These are phyloP conservation scores for Avena sativa DNA, from an alignment of 176 grass and related monocot species.

Conservation along the genomic window DNA sequence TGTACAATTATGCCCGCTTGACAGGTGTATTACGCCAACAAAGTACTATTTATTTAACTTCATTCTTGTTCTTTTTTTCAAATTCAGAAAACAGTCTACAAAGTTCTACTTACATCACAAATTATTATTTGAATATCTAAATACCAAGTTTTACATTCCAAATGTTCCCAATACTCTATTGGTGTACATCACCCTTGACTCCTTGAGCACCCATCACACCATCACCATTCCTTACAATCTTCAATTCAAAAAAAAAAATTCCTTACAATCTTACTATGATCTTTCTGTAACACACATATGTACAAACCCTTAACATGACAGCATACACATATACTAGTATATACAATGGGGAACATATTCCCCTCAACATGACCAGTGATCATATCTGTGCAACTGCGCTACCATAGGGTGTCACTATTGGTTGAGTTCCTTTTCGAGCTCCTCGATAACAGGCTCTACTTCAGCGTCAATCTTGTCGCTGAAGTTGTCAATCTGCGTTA, in stretches of 20 bases:
- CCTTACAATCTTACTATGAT: background rate
- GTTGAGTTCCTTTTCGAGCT: conserved; percentile 56
- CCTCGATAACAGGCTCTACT: conserved; percentile 55
- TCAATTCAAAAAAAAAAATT: no score
- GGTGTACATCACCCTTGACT: background rate
- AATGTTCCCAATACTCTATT: background rate
- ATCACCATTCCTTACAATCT: conserved; percentile 3
- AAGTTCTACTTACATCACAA: background rate
- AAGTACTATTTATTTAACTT: background rate
- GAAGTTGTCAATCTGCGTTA: conserved; percentile 52
- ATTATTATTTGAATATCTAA: background rate
- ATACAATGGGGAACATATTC: conserved; percentile 14
- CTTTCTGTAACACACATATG: conserved; percentile 24
- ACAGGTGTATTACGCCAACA: background rate
- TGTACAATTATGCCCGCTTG: background rate
- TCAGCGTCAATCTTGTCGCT: conserved; percentile 47
- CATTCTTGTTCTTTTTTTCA: no score
- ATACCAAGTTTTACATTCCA: background rate
- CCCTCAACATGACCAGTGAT: background rate
- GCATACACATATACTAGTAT: background rate
- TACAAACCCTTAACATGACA: conserved; percentile 33
- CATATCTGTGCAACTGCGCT: conserved; percentile 9
- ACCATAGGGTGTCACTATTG: background rate
- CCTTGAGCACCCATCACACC: background rate
- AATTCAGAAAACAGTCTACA: no score